Conservation (phyloP, 1,284 basidiomycete genomes). For the Amylostereum areolatum region DNA sequence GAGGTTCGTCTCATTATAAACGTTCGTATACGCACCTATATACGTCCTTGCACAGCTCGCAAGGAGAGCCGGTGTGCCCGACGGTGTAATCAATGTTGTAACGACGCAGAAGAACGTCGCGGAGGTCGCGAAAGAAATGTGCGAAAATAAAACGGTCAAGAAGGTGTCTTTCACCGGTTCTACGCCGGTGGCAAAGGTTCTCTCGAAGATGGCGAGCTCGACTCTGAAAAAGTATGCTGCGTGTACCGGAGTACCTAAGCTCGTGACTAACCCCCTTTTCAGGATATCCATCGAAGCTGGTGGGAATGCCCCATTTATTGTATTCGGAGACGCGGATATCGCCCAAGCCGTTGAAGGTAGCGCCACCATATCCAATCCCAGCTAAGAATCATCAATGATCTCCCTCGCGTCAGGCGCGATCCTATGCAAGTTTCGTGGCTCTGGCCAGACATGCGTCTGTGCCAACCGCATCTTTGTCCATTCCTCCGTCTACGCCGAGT, state of each 20-base stretch:
- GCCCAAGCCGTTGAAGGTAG: conserved; percentile 86
- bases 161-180: conserved; percentile 96
- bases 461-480: conserved; percentile 88
- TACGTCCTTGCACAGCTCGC: conserved; percentile 49
- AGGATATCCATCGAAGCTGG: conserved; percentile 83
- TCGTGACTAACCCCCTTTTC: neutral
- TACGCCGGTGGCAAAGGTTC: conserved; percentile 85
- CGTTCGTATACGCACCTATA: neutral
- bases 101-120: conserved; percentile 79
- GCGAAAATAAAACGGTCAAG: conserved; percentile 67
- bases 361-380: neutral
- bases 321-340: conserved; percentile 95
- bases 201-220: conserved; percentile 77
- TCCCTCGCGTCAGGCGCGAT: conserved; percentile 54
- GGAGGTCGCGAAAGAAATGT: conserved; percentile 81
- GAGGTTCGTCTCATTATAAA: conserved; percentile 43
- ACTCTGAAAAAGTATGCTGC: conserved; percentile 85
- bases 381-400: neutral
- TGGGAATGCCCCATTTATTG: conserved; percentile 92
- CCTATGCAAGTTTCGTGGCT: conserved; percentile 86
- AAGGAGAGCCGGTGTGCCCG: conserved; percentile 84
- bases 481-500: conserved; percentile 79
- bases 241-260: neutral
- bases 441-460: conserved; percentile 89
- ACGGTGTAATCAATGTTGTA: conserved; percentile 93